Evolutionary conservation across 2,329 filamentous ascomycete genomes (phyloP), one percentile per base, ranked within the genome.

Genomic region (Fusarium begoniae): DNA sequence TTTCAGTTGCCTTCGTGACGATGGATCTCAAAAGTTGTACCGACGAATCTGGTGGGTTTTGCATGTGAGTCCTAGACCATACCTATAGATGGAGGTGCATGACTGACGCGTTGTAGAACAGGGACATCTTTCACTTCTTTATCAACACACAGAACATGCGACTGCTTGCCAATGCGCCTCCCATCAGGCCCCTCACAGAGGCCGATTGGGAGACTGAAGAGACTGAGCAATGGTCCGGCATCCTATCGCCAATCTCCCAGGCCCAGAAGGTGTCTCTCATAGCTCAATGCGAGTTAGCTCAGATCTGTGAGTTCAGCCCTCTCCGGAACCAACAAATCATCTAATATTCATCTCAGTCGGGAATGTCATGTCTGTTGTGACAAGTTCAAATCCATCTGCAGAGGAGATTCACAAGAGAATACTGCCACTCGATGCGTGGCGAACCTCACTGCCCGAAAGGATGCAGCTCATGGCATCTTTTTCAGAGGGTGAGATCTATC

Each of bases 41-140:
- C 32, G 66, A 5, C 45, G 72, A 6, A 76, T 76, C 2, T 76
- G 74, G 74, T 76, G 66, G 74, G 35, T 53, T 51, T 38, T 76
- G 1, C 65, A 76, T 40, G 74, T 76, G 24, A 40, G 74, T 43
- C 7, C 26, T 28, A 8, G 26, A 28, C 26, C 6, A 28, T 28
- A 7, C 3, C 26, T 28, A 28, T 28, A 28, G 26, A 28, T 28
- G 26, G 26, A 26, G 26, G 7, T 28, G 7, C 26, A 28, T 28
- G 26, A 28, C 26, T 28, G 26, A 28, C 26, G 26, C 26, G 26
- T 28, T 1, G 0, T 14, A 75, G 73, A 51, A 48, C 2, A 28
- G 51, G 2, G 74, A 76, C 2, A 51, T 71, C 5, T 73, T 76
- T 11, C 55, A 66, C 3, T 45, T 61, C 28, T 75, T 76, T 8